phyloP scores from a whole-genome alignment of 1,284 basidiomycete species.

The Rhodotorula mucilaginosa region DNA sequence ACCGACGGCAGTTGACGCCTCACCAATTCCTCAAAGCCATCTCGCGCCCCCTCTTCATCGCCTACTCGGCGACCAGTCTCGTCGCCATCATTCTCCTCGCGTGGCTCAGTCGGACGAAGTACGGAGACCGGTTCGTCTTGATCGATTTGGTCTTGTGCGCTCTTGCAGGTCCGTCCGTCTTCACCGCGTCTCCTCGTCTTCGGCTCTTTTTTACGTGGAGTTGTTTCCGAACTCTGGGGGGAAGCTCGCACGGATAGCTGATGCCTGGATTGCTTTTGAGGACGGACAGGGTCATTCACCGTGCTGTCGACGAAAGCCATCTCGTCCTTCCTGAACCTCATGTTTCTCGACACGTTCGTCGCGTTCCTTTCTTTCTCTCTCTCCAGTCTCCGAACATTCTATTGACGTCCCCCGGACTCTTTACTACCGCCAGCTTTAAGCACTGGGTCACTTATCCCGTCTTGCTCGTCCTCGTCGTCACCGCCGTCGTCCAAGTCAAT shows the following conservation, averaged over 20 bases:
- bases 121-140: slow-evolving; percentile 69
- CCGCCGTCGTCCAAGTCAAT: slow-evolving; percentile 83
- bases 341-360: slow-evolving; percentile 64
- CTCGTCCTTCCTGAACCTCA: slow-evolving; percentile 74
- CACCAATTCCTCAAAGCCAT: slow-evolving; percentile 69
- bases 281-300: slow-evolving; percentile 74
- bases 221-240: too few relatives aligned
- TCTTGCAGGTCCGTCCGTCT: slow-evolving; percentile 67
- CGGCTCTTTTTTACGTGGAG: too few relatives aligned
- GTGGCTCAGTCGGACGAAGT: slow-evolving; percentile 58
- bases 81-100: slow-evolving; percentile 46
- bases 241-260: too few relatives aligned
- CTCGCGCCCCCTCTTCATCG: slow-evolving; percentile 65
- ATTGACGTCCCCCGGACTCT: neutral
- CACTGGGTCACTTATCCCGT: slow-evolving; percentile 46
- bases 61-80: slow-evolving; percentile 67
- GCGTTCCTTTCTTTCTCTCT: slow-evolving; percentile 52
- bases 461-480: slow-evolving; percentile 66
- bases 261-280: too few relatives aligned
- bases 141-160: slow-evolving; percentile 87
- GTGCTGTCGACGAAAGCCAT: slow-evolving; percentile 91
- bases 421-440: slow-evolving; percentile 27
- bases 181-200: neutral
- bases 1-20: slow-evolving; percentile 55
- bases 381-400: too few relatives aligned